Evolutionary conservation across 805 yeast genomes (phyloP).

Genomic region (Zygosaccharomyces gambellarensis): DNA sequence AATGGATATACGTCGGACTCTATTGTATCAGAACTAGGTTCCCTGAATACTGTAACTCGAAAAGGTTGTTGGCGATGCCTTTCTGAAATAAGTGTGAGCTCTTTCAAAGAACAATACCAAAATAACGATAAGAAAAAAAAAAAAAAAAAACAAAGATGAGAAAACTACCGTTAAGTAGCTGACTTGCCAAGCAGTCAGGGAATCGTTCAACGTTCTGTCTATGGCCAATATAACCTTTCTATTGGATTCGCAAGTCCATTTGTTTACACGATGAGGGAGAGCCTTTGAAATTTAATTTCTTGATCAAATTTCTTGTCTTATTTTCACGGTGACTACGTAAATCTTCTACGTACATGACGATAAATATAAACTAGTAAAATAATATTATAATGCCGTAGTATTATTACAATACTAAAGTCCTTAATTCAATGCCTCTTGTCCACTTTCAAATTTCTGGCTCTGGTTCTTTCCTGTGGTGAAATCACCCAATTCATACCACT

Average conservation of each 20-base stretch:
- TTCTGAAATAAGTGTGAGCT: not conserved
- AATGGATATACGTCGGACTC: not conserved
- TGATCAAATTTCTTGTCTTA: conserved; percentile 4
- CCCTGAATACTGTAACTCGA: not conserved
- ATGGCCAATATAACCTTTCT: conserved; percentile 1
- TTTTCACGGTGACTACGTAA: conserved; percentile 4
- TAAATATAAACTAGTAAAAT: not conserved
- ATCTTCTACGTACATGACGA: conserved; percentile 1
- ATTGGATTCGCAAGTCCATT: conserved; percentile 3
- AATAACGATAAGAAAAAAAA: not conserved
- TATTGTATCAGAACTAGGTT: not conserved
- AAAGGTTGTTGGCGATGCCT: not conserved
- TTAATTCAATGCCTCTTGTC: conserved; percentile 23
- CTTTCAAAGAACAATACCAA: conserved; percentile 1
- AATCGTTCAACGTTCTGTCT: not conserved
- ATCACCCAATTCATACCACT: conserved; percentile 60
- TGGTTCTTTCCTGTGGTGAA: conserved; percentile 67
- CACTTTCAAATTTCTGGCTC: conserved; percentile 54
- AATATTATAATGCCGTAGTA: not conserved
- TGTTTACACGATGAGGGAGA: conserved; percentile 14
- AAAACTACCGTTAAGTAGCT: conserved; percentile 6
- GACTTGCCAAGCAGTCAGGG: conserved; percentile 8
- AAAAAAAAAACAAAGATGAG: not conserved
- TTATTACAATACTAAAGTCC: not conserved
- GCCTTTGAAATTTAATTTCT: conserved; percentile 10